Conservation (phyloP, 768 basidiomycete genomes). For the Podaxis pistillaris region DNA sequence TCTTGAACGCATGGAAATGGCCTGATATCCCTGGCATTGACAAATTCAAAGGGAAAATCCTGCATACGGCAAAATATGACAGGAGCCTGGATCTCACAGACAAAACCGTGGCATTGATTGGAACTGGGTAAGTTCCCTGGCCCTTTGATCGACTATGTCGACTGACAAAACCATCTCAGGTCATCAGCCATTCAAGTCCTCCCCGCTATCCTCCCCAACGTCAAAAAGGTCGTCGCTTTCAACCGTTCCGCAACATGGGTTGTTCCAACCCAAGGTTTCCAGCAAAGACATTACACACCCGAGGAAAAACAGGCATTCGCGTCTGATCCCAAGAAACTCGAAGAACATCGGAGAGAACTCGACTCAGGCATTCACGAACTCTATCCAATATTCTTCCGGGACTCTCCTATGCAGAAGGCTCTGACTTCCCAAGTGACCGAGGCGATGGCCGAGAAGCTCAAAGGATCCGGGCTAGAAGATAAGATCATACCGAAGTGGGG, state of each 20-base stretch:
- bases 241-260: constrained; percentile 30
- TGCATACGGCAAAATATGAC: constrained; percentile 37
- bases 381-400: constrained; percentile 24
- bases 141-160: background rate
- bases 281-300: constrained; percentile 28
- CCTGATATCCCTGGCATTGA: constrained; percentile 34
- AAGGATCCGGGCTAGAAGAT: constrained; percentile 39
- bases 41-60: constrained; percentile 29
- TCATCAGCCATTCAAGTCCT: constrained; percentile 30
- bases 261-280: constrained; percentile 19
- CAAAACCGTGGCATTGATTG: constrained; percentile 36
- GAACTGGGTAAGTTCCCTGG: constrained; percentile 29
- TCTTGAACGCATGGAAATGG: constrained; percentile 38
- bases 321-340: constrained; percentile 33
- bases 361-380: constrained; percentile 35
- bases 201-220: constrained; percentile 26
- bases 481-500: constrained; percentile 29
- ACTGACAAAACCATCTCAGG: constrained; percentile 10
- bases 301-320: constrained; percentile 39
- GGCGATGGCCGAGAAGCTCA: constrained; percentile 39
- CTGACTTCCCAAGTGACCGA: constrained; percentile 21
- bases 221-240: constrained; percentile 32
- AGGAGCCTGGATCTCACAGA: constrained; percentile 28
- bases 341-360: constrained; percentile 36
- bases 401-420: constrained; percentile 28